Percentiles rank a stretch among this genome's conserved stretches.
Conservation (phyloP, 225 moss, liverwort and hornwort genomes). For the Takakia lepidozioides region DNA sequence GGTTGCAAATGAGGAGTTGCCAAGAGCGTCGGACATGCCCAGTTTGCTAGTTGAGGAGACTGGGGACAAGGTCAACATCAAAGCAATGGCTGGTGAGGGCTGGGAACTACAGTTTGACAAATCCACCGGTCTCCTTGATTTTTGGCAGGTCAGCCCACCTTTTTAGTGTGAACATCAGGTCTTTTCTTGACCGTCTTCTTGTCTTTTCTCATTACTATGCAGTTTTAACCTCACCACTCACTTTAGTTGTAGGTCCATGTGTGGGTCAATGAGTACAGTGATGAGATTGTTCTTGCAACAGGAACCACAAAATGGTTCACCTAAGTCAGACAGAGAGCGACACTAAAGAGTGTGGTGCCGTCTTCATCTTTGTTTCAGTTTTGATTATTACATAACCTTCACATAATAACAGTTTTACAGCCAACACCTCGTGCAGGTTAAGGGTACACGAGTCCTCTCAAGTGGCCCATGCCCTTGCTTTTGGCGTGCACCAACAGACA, state of each 20-base stretch:
- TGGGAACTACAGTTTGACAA: conserved; percentile 80
- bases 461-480: conserved; percentile 83
- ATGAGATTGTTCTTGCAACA: neutral
- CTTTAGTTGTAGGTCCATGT: neutral
- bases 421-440: conserved; percentile 51
- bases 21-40: conserved; percentile 37
- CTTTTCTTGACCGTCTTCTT: too few relatives aligned
- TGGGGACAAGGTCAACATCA: conserved; percentile 30
- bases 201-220: too few relatives aligned
- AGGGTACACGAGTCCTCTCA: conserved; percentile 31
- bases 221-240: neutral
- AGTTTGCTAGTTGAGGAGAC: conserved; percentile 37
- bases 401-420: too few relatives aligned
- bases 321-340: too few relatives aligned
- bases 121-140: conserved; percentile 49
- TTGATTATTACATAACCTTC: too few relatives aligned
- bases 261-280: neutral
- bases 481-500: conserved; percentile 99
- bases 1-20: conserved; percentile 21
- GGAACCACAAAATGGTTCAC: too few relatives aligned
- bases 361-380: too few relatives aligned
- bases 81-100: conserved; percentile 24
- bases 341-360: too few relatives aligned
- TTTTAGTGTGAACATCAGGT: too few relatives aligned
- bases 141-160: conserved; percentile 79